phyloP scores from a whole-genome alignment of 2,329 filamentous ascomycete species.

The Microcyclosporella mali region DNA sequence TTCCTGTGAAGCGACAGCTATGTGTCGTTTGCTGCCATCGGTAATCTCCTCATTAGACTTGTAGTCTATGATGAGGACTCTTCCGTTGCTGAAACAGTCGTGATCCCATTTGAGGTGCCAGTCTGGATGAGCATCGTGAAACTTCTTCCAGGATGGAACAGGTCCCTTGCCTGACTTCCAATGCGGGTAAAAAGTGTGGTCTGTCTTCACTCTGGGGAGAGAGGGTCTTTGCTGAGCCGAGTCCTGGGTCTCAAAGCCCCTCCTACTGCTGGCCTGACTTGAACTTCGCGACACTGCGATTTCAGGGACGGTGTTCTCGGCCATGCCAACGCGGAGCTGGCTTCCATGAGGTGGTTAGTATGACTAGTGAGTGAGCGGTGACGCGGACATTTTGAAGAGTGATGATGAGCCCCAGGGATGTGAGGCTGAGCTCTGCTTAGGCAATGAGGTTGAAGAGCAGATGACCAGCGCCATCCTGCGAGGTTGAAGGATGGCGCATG shows the following conservation, averaged over 20 bases:
- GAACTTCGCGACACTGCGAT: constrained; percentile 11
- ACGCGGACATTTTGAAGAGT: no score
- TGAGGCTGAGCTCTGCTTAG: no score
- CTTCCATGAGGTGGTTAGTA: no score
- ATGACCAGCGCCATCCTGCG: no score
- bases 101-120: constrained; percentile 19
- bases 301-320: not conserved
- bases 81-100: constrained; percentile 30
- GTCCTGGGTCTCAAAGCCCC: constrained; percentile 1
- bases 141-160: constrained; percentile 8
- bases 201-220: constrained; percentile 8
- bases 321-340: no score
- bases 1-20: constrained; percentile 45
- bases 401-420: no score
- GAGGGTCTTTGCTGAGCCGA: not conserved
- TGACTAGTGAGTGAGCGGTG: no score
- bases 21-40: constrained; percentile 26
- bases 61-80: constrained; percentile 50
- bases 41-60: constrained; percentile 26
- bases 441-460: no score
- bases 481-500: no score
- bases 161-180: constrained; percentile 10
- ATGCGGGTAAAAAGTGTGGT: constrained; percentile 5
- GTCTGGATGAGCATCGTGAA: constrained; percentile 11
- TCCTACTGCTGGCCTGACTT: constrained; percentile 9